Evolutionary conservation across 2,329 filamentous ascomycete species (phyloP).

Genomic region (Clarireedia sp.): DNA sequence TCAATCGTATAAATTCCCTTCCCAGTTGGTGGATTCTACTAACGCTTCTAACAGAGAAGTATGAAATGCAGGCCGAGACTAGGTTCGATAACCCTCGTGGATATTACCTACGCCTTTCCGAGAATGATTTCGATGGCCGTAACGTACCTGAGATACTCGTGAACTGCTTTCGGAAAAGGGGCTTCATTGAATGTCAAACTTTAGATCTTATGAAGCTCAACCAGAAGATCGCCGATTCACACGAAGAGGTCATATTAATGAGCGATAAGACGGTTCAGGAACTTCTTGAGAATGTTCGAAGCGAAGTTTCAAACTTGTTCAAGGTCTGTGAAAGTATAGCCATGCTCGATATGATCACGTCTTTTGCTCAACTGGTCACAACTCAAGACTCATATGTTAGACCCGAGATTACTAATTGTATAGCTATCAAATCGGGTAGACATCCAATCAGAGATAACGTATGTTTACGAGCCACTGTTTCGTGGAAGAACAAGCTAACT

Average conservation of each 20-base stretch:
- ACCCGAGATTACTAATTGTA: constrained; percentile 53
- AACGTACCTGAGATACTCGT: constrained; percentile 63
- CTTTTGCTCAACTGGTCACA: constrained; percentile 68
- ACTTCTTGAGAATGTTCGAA: constrained; percentile 64
- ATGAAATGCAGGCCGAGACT: constrained; percentile 55
- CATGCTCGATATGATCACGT: constrained; percentile 75
- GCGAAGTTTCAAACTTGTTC: constrained; percentile 66
- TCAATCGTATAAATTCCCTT: constrained; percentile 47
- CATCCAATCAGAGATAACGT: constrained; percentile 62
- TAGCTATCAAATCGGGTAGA: constrained; percentile 58
- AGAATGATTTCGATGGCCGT: constrained; percentile 52
- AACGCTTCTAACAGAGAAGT: constrained; percentile 21
- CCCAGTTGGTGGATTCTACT: neutral
- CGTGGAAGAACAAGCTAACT: neutral
- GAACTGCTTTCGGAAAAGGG: constrained; percentile 65
- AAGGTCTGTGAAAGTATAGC: constrained; percentile 79
- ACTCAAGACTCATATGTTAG: constrained; percentile 52
- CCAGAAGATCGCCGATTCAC: constrained; percentile 67
- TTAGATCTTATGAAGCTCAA: constrained; percentile 76
- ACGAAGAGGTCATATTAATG: constrained; percentile 74
- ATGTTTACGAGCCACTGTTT: neutral
- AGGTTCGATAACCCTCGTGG: constrained; percentile 71
- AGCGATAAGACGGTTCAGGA: constrained; percentile 70
- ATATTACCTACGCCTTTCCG: constrained; percentile 66
- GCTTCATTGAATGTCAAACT: constrained; percentile 81